phyloP scores from a whole-genome alignment of 306 rosid species.

The Fragaria vesca region DNA sequence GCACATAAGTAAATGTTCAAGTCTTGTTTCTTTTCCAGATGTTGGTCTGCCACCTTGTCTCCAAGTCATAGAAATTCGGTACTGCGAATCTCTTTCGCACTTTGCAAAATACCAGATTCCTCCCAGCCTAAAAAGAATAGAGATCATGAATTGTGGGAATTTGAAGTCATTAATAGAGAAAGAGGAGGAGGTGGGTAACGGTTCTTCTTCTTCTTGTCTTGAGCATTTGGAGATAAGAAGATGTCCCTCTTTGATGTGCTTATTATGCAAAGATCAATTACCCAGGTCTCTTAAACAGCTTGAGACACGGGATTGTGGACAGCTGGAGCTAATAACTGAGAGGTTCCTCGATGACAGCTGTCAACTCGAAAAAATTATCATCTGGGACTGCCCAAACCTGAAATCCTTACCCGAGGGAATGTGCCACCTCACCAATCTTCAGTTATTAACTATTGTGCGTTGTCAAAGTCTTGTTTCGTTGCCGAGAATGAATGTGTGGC shows the following conservation, averaged over 20 bases:
- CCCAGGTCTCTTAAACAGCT: constrained; percentile 12
- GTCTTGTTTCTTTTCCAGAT: background rate
- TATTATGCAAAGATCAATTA: background rate
- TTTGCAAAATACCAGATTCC: background rate
- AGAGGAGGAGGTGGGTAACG: background rate
- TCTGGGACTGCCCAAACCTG: constrained; percentile 14
- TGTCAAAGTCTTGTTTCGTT: too few relatives aligned
- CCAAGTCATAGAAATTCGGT: background rate
- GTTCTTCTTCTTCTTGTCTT: constrained; percentile 1
- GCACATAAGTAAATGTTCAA: background rate
- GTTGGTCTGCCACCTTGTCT: background rate
- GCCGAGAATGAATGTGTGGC: too few relatives aligned
- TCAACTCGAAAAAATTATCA: constrained; percentile 8
- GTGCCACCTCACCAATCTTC: background rate
- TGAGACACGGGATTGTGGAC: constrained; percentile 6
- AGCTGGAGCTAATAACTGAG: constrained; percentile 16
- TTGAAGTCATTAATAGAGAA: background rate
- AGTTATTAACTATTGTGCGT: too few relatives aligned
- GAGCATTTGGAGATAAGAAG: background rate
- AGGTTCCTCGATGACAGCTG: background rate
- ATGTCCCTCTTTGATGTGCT: constrained; percentile 22
- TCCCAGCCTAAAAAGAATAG: background rate
- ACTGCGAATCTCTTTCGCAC: background rate
- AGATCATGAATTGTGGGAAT: fast-evolving
- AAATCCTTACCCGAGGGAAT: constrained; percentile 14